These are phyloP conservation scores for Rachicladosporium sp. DNA, from an alignment of 2,329 filamentous ascomycete genomes.

Conservation along the genomic window DNA sequence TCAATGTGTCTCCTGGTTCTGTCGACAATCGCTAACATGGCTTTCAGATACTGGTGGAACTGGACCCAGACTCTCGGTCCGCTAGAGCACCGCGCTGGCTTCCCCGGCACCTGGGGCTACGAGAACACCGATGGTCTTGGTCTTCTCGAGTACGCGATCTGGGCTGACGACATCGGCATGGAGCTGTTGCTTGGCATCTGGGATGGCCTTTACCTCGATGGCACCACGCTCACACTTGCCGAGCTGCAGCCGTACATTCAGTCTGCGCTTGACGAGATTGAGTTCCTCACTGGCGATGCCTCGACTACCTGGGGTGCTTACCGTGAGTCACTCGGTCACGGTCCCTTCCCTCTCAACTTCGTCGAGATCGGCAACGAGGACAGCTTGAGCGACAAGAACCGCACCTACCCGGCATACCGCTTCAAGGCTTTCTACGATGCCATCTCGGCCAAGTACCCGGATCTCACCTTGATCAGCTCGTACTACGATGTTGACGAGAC, in stretches of 20 bases:
- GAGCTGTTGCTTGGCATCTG: slow-evolving; percentile 46
- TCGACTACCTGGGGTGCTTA: slow-evolving; percentile 44
- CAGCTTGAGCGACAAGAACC: slow-evolving; percentile 40
- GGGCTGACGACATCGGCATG: slow-evolving; percentile 41
- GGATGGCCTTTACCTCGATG: slow-evolving; percentile 43
- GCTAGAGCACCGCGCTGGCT: slow-evolving; percentile 41
- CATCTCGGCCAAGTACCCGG: slow-evolving; percentile 43
- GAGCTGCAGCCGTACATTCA: slow-evolving; percentile 40
- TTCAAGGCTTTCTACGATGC: slow-evolving; percentile 49
- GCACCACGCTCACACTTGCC: slow-evolving; percentile 34
- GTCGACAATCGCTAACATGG: too few species aligned
- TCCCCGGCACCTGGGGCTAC: slow-evolving; percentile 45
- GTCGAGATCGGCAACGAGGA: slow-evolving; percentile 61
- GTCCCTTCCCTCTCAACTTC: slow-evolving; percentile 48
- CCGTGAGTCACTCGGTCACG: slow-evolving; percentile 49
- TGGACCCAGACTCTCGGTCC: slow-evolving; percentile 42
- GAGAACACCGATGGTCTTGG: slow-evolving; percentile 51
- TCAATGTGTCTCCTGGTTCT: too few species aligned
- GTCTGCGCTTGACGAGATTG: slow-evolving; percentile 49
- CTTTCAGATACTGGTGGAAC: slow-evolving; percentile 32
- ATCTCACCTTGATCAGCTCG: slow-evolving; percentile 45
- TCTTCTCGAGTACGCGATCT: slow-evolving; percentile 50
- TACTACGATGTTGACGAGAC: slow-evolving; percentile 19
- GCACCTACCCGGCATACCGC: slow-evolving; percentile 33
- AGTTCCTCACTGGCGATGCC: slow-evolving; percentile 46